phyloP scores from a whole-genome alignment of 2,329 filamentous ascomycete genomes.

The Hymenoscyphus infarciens region DNA sequence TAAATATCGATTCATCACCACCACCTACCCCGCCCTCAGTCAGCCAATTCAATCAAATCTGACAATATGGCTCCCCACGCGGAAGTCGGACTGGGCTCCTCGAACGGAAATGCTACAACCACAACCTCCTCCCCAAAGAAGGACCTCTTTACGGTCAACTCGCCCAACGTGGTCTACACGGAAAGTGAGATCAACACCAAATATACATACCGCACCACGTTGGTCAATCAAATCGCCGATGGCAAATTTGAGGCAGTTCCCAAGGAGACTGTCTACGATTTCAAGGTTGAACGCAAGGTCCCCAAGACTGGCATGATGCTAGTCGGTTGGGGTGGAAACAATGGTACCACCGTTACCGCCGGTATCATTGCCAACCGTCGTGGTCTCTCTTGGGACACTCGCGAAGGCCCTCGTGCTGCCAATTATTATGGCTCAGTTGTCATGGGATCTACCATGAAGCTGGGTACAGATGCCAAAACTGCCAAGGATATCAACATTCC shows the following conservation, averaged over 20 bases:
- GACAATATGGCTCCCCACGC: slow-evolving; percentile 89
- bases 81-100: slow-evolving; percentile 52
- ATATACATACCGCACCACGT: slow-evolving; percentile 95
- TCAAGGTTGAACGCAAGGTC: slow-evolving; percentile 93
- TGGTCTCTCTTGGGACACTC: slow-evolving; percentile 85
- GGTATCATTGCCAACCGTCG: slow-evolving; percentile 95
- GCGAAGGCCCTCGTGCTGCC: slow-evolving; percentile 76
- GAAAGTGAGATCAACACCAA: slow-evolving; percentile 84
- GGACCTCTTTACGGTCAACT: slow-evolving; percentile 80
- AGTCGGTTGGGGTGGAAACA: slow-evolving; percentile 97
- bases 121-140: slow-evolving; percentile 44
- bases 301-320: slow-evolving; percentile 96
- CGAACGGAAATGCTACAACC: slow-evolving; percentile 62
- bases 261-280: slow-evolving; percentile 88
- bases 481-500: slow-evolving; percentile 91
- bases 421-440: slow-evolving; percentile 99
- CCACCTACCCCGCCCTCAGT: slow-evolving; percentile 15
- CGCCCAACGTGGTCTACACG: slow-evolving; percentile 89
- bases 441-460: slow-evolving; percentile 96
- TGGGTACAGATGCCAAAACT: slow-evolving; percentile 81
- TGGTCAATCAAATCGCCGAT: slow-evolving; percentile 62
- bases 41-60: slow-evolving; percentile 8
- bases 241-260: slow-evolving; percentile 82
- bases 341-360: slow-evolving; percentile 93
- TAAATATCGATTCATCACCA: slow-evolving; percentile 32